phyloP scores from a whole-genome alignment of 495 filamentous ascomycete species.

The Cladorrhinum samala region DNA sequence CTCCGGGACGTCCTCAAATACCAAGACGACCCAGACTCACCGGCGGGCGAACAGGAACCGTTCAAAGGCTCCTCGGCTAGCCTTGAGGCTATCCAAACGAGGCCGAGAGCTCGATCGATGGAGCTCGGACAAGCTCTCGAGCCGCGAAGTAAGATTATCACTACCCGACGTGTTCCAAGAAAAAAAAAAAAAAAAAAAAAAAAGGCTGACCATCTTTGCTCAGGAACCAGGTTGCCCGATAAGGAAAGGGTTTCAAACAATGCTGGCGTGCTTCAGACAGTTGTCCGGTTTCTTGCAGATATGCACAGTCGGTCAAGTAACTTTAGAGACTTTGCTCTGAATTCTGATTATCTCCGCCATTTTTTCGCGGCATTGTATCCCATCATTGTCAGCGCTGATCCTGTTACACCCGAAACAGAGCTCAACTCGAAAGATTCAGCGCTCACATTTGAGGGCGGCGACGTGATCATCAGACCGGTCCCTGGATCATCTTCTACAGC shows the following conservation, averaged over 20 bases:
- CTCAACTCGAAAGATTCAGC: slow-evolving; percentile 69
- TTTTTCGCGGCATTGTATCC: slow-evolving; percentile 77
- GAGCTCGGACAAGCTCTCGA: slow-evolving; percentile 45
- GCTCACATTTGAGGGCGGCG: slow-evolving; percentile 78
- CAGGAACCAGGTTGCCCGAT: slow-evolving; percentile 31
- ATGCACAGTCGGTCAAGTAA: slow-evolving; percentile 63
- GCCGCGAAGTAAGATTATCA: slow-evolving; percentile 45
- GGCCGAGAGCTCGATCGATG: slow-evolving; percentile 42
- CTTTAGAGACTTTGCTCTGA: slow-evolving; percentile 75
- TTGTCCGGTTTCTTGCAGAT: slow-evolving; percentile 72
- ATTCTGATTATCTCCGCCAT: slow-evolving; percentile 71
- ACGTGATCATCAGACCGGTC: slow-evolving; percentile 72
- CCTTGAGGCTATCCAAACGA: slow-evolving; percentile 22
- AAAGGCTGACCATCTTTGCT: too few relatives aligned
- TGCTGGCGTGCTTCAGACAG: slow-evolving; percentile 57
- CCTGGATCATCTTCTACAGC: slow-evolving; percentile 47
- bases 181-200: too few relatives aligned
- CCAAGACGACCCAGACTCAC: slow-evolving; percentile 53
- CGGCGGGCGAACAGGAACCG: slow-evolving; percentile 24
- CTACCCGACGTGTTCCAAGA: too few relatives aligned
- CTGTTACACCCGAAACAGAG: slow-evolving; percentile 74
- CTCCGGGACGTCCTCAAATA: slow-evolving; percentile 60
- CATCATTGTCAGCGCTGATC: slow-evolving; percentile 74
- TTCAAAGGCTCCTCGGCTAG: slow-evolving; percentile 12
- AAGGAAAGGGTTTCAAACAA: slow-evolving; percentile 46